Evolutionary conservation across 2,329 filamentous ascomycete species (phyloP).

Genomic region (Aspergillus intermedius): DNA sequence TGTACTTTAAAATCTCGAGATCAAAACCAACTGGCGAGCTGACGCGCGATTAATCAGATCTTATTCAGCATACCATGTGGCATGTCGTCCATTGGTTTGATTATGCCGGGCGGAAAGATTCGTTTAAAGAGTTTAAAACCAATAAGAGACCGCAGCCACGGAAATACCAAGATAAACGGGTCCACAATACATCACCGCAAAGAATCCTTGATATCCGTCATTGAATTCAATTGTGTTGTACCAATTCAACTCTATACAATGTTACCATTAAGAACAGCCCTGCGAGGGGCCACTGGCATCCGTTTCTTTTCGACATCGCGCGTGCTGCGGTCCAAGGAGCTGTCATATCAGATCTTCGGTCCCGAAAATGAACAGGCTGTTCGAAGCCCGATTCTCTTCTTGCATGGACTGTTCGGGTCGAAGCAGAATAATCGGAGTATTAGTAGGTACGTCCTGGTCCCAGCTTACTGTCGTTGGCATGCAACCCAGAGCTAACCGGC

Average conservation of each 20-base stretch:
- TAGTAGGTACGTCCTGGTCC: slow-evolving; percentile 66
- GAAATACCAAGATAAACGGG: slow-evolving; percentile 1
- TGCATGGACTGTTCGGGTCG: slow-evolving; percentile 90
- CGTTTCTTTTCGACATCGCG: slow-evolving; percentile 29
- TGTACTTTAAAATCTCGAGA: no score
- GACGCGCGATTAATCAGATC: background rate
- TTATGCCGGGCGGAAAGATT: no score
- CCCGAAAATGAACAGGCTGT: slow-evolving; percentile 26
- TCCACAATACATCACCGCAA: background rate
- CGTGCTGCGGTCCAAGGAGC: slow-evolving; percentile 22
- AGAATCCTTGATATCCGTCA: no score
- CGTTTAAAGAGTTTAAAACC: background rate
- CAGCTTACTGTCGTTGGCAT: background rate
- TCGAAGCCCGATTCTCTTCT: slow-evolving; percentile 66
- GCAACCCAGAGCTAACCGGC: background rate
- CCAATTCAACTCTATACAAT: slow-evolving; percentile 6
- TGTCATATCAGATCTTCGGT: slow-evolving; percentile 32
- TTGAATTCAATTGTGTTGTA: no score
- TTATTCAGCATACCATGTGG: background rate
- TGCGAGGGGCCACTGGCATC: slow-evolving; percentile 9
- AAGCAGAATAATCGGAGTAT: slow-evolving; percentile 93
- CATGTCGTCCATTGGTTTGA: background rate
- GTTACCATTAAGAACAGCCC: slow-evolving; percentile 8
- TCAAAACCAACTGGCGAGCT: background rate
- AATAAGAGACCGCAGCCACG: background rate